Evolutionary conservation across 2,329 filamentous ascomycete genomes (phyloP), one percentile per base, ranked within the genome.

Genomic region (Curvularia eragrostidis): DNA sequence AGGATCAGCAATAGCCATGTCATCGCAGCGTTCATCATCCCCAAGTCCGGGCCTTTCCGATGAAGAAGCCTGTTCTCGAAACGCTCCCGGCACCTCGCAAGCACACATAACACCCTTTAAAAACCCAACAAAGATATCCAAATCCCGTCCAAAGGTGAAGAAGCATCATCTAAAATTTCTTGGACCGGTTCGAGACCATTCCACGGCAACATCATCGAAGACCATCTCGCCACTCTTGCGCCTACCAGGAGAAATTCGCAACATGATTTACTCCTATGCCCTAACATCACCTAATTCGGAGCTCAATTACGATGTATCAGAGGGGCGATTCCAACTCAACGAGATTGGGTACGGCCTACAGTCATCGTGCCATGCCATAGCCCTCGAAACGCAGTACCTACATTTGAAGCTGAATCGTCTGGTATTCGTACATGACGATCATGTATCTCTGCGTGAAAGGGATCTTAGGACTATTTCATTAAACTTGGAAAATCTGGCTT

Each of bases 221-320:
- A 26, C n/a, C 9, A 36, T 18, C 24, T 61, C 59, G 3, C 53
- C 51, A 10, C 52, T 65, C 21, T 55, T 66, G 13, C 10, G 38
- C 10, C 59, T 68, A 13, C 62, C 62, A 1, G 46, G 52, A 38
- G 65, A 68, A 30, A 32, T 68, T 15, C 56, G 62, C 30, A 36
- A 36, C 41, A 47, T 58, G 24, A 65, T 66, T 26, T 66, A 54
- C n/a, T 7, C 26, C 4, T 46, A 59, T 23, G 58, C 64, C 2
- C 53, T 65, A 7, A 63, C 56, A 1, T 48, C 56, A 8, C 38
- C 54, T 2, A 55, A 42, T 18, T 28, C 44, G 6, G 21, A 2
- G 5, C 58, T 65, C 7, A 10, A n/a, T 7, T 65, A 56, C 55
- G 23, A 56, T 24, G 23, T 26, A 0, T n/a, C 10, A 1, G 44